Conservation (phyloP, 2,329 filamentous ascomycete genomes). For the Thelonectria rubi region DNA sequence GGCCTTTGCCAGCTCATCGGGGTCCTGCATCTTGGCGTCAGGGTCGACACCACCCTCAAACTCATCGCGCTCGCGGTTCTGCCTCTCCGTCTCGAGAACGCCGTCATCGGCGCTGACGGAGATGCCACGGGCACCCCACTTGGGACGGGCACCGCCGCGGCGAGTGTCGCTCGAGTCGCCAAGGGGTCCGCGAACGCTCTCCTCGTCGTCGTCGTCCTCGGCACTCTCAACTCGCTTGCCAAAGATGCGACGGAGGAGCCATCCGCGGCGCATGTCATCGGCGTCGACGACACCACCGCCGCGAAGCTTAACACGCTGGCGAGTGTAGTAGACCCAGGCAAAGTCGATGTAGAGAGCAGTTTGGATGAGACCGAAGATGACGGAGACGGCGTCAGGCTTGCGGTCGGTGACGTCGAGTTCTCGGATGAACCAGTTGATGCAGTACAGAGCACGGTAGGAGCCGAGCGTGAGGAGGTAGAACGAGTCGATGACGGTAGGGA, state of each 20-base stretch:
- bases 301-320: slow-evolving; percentile 92
- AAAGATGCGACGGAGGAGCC: slow-evolving; percentile 82
- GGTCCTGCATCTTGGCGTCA: slow-evolving; percentile 73
- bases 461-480: slow-evolving; percentile 91
- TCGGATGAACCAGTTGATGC: slow-evolving; percentile 88
- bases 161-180: slow-evolving; percentile 47
- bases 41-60: slow-evolving; percentile 61
- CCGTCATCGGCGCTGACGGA: slow-evolving; percentile 73
- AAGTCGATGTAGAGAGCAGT: slow-evolving; percentile 93
- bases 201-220: slow-evolving; percentile 70
- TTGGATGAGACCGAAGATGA: slow-evolving; percentile 89
- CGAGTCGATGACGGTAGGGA: slow-evolving; percentile 96
- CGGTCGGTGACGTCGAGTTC: slow-evolving; percentile 66
- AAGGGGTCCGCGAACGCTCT: slow-evolving; percentile 60
- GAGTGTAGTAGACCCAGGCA: slow-evolving; percentile 94
- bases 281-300: slow-evolving; percentile 87
- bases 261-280: slow-evolving; percentile 86
- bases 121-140: slow-evolving; percentile 72
- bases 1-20: slow-evolving; percentile 69
- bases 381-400: slow-evolving; percentile 74
- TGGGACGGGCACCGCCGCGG: slow-evolving; percentile 53
- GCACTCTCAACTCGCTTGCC: slow-evolving; percentile 64
- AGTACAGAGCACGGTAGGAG: slow-evolving; percentile 87
- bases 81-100: slow-evolving; percentile 60
- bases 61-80: slow-evolving; percentile 56